Evolutionary conservation across 169 alveolate genomes (phyloP).

Genomic region (Besnoitia besnoiti): DNA sequence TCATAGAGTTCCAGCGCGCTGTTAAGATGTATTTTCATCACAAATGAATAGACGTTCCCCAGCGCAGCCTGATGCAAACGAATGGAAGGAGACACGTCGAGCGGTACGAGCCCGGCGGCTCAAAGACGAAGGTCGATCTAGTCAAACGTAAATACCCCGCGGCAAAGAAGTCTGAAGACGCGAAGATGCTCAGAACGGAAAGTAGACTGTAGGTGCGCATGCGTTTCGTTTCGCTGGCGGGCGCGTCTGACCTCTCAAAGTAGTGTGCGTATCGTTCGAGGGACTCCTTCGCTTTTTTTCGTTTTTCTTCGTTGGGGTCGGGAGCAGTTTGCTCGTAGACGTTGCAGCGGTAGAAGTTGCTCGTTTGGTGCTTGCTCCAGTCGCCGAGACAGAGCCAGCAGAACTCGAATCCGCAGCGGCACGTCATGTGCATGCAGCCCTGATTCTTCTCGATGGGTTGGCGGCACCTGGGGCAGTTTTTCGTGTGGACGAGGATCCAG

Average conservation of each 20-base stretch:
- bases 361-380: constrained; percentile 77
- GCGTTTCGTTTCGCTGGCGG: too few relatives aligned
- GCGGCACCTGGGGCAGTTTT: constrained; percentile 84
- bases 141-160: too few relatives aligned
- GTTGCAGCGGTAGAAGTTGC: constrained; percentile 58
- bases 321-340: constrained; percentile 53
- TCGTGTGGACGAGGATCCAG: constrained; percentile 86
- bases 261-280: constrained; percentile 69
- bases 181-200: too few relatives aligned
- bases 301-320: constrained; percentile 46
- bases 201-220: too few relatives aligned
- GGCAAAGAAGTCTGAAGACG: too few relatives aligned
- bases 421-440: constrained; percentile 92
- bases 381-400: constrained; percentile 89
- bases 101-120: too few relatives aligned
- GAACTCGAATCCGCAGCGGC: constrained; percentile 85
- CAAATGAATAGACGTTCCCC: too few relatives aligned
- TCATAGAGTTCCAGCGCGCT: too few relatives aligned
- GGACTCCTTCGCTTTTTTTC: constrained; percentile 51
- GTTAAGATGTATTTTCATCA: too few relatives aligned
- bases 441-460: constrained; percentile 85
- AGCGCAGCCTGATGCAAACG: too few relatives aligned
- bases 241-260: constrained; percentile 66
- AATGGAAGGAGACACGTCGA: too few relatives aligned
- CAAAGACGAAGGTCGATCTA: too few relatives aligned